Evolutionary conservation across 164 flowering plant species (phyloP).

Genomic region (Chloranthus sessilifolius): DNA sequence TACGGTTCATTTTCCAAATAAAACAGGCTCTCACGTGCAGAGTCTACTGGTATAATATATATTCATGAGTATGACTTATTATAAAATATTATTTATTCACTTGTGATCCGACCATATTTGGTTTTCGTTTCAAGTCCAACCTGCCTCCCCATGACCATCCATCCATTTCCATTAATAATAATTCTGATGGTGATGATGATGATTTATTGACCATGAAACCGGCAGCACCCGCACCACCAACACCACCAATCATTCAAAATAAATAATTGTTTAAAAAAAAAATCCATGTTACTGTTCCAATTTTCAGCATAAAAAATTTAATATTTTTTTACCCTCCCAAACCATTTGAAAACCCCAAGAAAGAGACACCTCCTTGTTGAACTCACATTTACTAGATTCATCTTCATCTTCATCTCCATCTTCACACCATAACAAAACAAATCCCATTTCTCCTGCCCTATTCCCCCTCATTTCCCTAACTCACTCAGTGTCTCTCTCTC

Average conservation of each 20-base stretch:
- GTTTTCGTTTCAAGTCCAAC: too few relatives aligned
- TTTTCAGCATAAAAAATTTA: constrained; percentile 12
- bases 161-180: too few relatives aligned
- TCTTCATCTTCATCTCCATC: constrained; percentile 4
- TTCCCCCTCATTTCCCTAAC: background rate
- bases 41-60: too few relatives aligned
- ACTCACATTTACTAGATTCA: constrained; percentile 12
- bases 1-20: too few relatives aligned
- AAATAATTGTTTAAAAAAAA: constrained; percentile 1
- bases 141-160: too few relatives aligned
- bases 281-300: constrained; percentile 7
- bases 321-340: constrained; percentile 28
- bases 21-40: too few relatives aligned
- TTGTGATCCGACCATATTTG: too few relatives aligned
- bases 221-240: constrained; percentile 6
- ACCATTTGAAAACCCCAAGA: constrained; percentile 34
- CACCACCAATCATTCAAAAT: constrained; percentile 14
- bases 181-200: too few relatives aligned
- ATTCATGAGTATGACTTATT: too few relatives aligned
- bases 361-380: constrained; percentile 14
- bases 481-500: background rate
- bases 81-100: too few relatives aligned
- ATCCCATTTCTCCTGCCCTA: too few relatives aligned
- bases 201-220: too few relatives aligned
- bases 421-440: background rate